Base-by-base conservation (phyloP, 1,284 basidiomycete genomes). In the Marasmius tenuissimus region DNA sequence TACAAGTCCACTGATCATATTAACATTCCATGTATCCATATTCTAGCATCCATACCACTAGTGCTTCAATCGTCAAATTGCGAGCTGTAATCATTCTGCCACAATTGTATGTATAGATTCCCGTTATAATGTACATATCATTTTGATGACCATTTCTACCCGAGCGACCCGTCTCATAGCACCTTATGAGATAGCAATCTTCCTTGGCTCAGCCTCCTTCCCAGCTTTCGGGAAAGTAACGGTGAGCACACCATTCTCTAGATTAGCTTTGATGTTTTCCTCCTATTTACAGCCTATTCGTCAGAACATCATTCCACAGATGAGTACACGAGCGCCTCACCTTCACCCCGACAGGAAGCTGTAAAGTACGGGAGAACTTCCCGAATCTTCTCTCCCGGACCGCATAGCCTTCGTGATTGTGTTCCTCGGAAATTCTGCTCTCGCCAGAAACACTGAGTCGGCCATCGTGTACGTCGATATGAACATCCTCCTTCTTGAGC, bases 301-400 rank as follows among this genome's bases (percentile, higher is more conserved):
- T 37, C 3, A 16, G 18, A 18, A 18, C 16, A 33, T 14, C 35
- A 4, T 18, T 37, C 8, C 9, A 14, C 9, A 38, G 2, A n/a
- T 14, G 37, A 52, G 7, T 16, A 35, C 4, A 33, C 52, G 34
- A 38, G 38, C 20, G 16, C 34, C 61, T 58, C 56, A 58, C 64
- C 61, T 66, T 66, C 18, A 64, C 58, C 20, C 60, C 65, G 42
- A 59, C 57, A 58, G 65, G 65, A 34, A 66, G 55, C 40, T 66
- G 63, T 14, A 66, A 38, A 42, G 65, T 66, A 20, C 65, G 45
- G 22, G 65, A 58, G 49, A 64, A 66, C 45, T 61, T 66, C 40
- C 65, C 65, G n/a, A 47, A 66, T 11, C 63, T 42, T 49, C 65
- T 61, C 52, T 66, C 65, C 35, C 65, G 65, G 22, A 66, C 60